Base-by-base conservation (phyloP, 345 rosid species). In the Ceriops decandra region DNA sequence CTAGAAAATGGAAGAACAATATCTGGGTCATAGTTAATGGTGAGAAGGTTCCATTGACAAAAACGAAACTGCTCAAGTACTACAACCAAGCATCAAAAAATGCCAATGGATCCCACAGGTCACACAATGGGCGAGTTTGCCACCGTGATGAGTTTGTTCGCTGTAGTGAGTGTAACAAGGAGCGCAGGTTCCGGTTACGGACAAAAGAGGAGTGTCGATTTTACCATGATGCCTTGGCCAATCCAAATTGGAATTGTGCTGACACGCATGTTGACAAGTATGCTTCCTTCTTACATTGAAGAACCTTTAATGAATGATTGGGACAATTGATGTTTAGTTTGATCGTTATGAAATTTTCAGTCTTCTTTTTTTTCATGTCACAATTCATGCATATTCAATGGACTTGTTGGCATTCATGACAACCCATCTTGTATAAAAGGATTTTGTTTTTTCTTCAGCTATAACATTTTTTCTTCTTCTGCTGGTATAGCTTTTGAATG, bases 1-100 rank as follows among this genome's bases (percentile, higher is more conserved):
- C 99, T 74, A 86, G 93, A 70, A 95, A 92, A 74, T 95, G 99
- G 99, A 95, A 95, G 83, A 95, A 95, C 78, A 95, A 95, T 84
- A 87, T 95, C 7, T 95, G 99, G 99, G 90, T 92, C 62, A 95
- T 95, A 66, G 82, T 77, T 52, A 85, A 84, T 11, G 99, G 99
- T 16, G 93, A 90, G 84, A 95, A 95, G 86, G 92, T 92, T 74
- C 85, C 99, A 16, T 71, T 95, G 81, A 85, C 89, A 46, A 95
- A 95, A 85, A 95, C 99, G 3, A 88, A 79, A 35, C 77, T 95
- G 84, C 93, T 95, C 73, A 92, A 86, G 68, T 92, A 90, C 86
- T 87, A 92, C 80, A 89, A 86, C 76, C 86, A 88, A 81, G 76
- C 95, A 57, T 82, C 81, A 16, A 95, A 91, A 79, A 84, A 47